Evolutionary conservation across 371 early-diverging fungal genomes (phyloP).

Genomic region (Apophysomyces sp.): DNA sequence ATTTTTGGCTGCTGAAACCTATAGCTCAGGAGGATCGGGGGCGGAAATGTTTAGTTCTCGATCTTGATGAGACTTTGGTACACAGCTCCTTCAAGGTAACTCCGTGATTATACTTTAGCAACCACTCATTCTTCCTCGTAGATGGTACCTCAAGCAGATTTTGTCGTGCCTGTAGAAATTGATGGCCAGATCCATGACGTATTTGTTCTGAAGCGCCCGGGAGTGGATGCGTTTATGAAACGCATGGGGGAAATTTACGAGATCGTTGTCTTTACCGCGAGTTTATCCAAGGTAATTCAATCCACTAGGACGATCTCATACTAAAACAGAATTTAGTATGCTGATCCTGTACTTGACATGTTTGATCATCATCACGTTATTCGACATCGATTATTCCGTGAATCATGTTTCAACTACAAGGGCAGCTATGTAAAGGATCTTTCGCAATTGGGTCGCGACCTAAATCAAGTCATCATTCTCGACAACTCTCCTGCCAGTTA

Average conservation of each 20-base stretch:
- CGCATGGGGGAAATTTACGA: constrained; percentile 89
- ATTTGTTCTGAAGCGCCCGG: constrained; percentile 94
- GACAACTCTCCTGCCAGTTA: constrained; percentile 95
- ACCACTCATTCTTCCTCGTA: constrained; percentile 16
- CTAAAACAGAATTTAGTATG: constrained; percentile 68
- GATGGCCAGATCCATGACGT: constrained; percentile 91
- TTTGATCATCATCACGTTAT: constrained; percentile 86
- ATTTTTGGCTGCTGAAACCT: constrained; percentile 40
- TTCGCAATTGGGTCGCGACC: constrained; percentile 80
- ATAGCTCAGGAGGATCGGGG: constrained; percentile 36
- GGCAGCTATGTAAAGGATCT: constrained; percentile 97
- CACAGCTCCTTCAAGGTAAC: constrained; percentile 62
- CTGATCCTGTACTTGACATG: constrained; percentile 94
- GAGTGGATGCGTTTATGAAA: constrained; percentile 90
- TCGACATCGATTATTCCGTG: constrained; percentile 91
- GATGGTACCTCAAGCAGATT: constrained; percentile 82
- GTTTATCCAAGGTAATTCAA: constrained; percentile 80
- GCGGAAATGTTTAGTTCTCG: constrained; percentile 59
- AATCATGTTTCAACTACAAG: constrained; percentile 92
- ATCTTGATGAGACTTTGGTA: constrained; percentile 68
- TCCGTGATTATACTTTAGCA: not conserved
- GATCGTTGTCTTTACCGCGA: constrained; percentile 95
- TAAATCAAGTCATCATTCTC: constrained; percentile 79
- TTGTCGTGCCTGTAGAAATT: constrained; percentile 87
- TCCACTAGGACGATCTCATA: not conserved